A percentile compares a stretch with the other conserved stretches of the same genome.
Evolutionary conservation across 2,329 filamentous ascomycete genomes (phyloP).

Genomic region (Exserohilum turcica): DNA sequence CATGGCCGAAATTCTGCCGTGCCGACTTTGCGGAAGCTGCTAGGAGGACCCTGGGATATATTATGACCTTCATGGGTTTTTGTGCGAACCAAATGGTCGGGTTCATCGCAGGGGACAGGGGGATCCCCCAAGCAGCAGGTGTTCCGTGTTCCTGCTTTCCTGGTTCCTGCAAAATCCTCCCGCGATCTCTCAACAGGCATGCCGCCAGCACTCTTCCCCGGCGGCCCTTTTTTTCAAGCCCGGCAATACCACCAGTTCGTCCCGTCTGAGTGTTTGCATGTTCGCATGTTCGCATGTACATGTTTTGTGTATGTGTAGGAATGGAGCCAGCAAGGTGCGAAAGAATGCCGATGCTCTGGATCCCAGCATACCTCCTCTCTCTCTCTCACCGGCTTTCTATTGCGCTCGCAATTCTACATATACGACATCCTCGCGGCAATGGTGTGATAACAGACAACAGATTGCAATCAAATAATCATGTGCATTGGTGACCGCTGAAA

Average conservation of each 20-base stretch:
- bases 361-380: background rate
- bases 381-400: background rate
- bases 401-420: background rate
- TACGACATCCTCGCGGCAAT: background rate
- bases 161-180: slow-evolving; percentile 15
- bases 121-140: slow-evolving; percentile 13
- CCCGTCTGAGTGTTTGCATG: background rate
- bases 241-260: no score
- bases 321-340: background rate
- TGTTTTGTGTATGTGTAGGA: no score
- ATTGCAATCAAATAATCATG: background rate
- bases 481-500: slow-evolving; percentile 5
- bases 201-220: slow-evolving; percentile 2
- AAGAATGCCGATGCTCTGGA: no score
- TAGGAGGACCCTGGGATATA: slow-evolving; percentile 6
- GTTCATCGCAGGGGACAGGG: slow-evolving; percentile 4
- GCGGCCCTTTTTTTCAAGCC: background rate
- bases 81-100: slow-evolving; percentile 8
- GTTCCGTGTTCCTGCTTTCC: slow-evolving; percentile 13
- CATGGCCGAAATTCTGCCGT: slow-evolving; percentile 10
- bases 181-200: slow-evolving; percentile 10
- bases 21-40: slow-evolving; percentile 4
- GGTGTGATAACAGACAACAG: background rate
- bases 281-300: no score
- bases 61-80: slow-evolving; percentile 2